A percentile compares a stretch with the other conserved stretches of the same genome.
phyloP scores from a whole-genome alignment of 768 basidiomycete species.

The Boletus insuetus region DNA sequence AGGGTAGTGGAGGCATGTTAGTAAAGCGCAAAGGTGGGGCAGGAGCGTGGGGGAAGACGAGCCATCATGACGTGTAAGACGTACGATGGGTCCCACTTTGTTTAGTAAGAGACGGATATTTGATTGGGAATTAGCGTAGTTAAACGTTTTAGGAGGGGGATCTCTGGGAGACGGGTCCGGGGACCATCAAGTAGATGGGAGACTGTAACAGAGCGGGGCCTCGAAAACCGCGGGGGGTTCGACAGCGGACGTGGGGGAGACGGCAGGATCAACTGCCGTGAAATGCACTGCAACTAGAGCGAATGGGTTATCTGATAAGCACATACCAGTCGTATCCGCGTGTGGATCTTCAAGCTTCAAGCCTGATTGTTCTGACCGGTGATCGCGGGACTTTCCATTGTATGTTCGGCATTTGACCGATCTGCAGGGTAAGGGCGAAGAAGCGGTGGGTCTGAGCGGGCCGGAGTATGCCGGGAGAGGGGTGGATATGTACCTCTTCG shows the following conservation, averaged over 20 bases:
- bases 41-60: slow-evolving; percentile 1
- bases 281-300: not conserved
- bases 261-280: slow-evolving; percentile 3
- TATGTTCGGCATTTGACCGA: slow-evolving; percentile 17
- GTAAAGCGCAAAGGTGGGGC: slow-evolving; percentile 2
- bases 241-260: not conserved
- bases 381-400: slow-evolving; percentile 24
- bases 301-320: slow-evolving; percentile 14
- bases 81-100: not conserved
- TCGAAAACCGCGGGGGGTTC: not conserved
- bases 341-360: not conserved
- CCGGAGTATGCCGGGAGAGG: slow-evolving; percentile 11
- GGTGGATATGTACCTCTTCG: not conserved
- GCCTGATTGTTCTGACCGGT: slow-evolving; percentile 7
- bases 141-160: slow-evolving; percentile 29
- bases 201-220: not conserved
- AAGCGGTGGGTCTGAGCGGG: slow-evolving; percentile 14
- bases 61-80: slow-evolving; percentile 21
- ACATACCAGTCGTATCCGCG: not conserved
- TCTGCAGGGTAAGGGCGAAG: slow-evolving; percentile 16
- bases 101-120: slow-evolving; percentile 23
- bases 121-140: slow-evolving; percentile 32
- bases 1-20: not conserved
- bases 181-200: not conserved
- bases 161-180: slow-evolving; percentile 20